Percentiles rank a stretch among this genome's conserved stretches.
Evolutionary conservation across 2,329 filamentous ascomycete species (phyloP).

Genomic region (Aspergillus sp.): DNA sequence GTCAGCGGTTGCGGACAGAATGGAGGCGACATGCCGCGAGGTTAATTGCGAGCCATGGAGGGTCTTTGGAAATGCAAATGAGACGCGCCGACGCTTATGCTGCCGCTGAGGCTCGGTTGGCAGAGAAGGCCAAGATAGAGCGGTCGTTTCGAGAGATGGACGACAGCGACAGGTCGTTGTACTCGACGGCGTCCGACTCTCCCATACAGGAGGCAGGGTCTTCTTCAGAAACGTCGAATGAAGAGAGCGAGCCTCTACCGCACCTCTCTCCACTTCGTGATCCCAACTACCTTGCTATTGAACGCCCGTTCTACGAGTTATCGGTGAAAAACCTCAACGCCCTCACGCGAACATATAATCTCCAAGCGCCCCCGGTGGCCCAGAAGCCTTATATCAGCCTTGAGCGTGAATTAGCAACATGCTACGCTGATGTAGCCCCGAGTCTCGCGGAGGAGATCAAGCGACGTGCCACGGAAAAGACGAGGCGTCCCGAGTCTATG

Average conservation of each 20-base stretch:
- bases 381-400: constrained; percentile 91
- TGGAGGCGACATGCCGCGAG: constrained; percentile 82
- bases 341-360: constrained; percentile 83
- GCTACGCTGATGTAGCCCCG: constrained; percentile 84
- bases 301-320: constrained; percentile 72
- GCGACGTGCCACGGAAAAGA: constrained; percentile 58
- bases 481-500: constrained; percentile 35
- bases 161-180: constrained; percentile 6
- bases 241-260: constrained; percentile 27
- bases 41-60: constrained; percentile 74
- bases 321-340: constrained; percentile 76
- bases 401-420: constrained; percentile 74
- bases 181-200: neutral
- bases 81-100: constrained; percentile 70
- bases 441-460: constrained; percentile 69
- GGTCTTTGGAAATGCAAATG: constrained; percentile 72
- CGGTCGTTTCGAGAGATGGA: constrained; percentile 20
- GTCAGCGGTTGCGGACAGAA: constrained; percentile 71
- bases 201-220: constrained; percentile 4
- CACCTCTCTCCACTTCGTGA: constrained; percentile 71
- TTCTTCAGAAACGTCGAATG: neutral
- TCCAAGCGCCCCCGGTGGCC: constrained; percentile 87
- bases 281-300: constrained; percentile 68
- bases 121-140: constrained; percentile 23
- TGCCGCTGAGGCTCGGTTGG: constrained; percentile 61